A percentile compares a stretch with the other conserved stretches of the same genome.
Evolutionary conservation across 306 rosid genomes (phyloP).

Genomic region (Prunus mongolica): DNA sequence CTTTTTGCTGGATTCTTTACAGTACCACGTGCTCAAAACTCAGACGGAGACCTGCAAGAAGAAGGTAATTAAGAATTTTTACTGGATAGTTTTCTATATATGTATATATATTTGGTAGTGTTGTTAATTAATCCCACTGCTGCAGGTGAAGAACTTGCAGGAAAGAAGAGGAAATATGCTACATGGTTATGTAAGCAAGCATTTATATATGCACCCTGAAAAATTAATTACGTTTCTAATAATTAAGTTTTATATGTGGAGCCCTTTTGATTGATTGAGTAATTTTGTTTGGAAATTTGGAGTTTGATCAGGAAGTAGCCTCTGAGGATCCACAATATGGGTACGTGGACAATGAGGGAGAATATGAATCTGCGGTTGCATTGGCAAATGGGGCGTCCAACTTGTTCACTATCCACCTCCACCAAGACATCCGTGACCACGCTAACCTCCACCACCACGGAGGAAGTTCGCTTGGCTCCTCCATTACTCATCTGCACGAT

Average conservation of each 20-base stretch:
- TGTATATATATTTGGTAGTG: not conserved
- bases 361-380: constrained; percentile 46
- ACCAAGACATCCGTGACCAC: constrained; percentile 25
- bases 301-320: constrained; percentile 39
- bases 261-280: no score
- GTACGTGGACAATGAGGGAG: constrained; percentile 46
- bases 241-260: not conserved
- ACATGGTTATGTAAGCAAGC: constrained; percentile 49
- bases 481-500: constrained; percentile 28
- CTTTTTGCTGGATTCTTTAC: constrained; percentile 16
- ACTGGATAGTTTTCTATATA: not conserved
- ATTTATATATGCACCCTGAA: not conserved
- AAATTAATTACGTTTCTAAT: not conserved
- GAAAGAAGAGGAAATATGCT: constrained; percentile 34
- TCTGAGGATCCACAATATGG: constrained; percentile 61
- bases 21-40: constrained; percentile 64
- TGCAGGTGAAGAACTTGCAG: constrained; percentile 56
- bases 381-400: constrained; percentile 60
- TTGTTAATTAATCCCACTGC: not conserved
- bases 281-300: not conserved
- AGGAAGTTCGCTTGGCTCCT: constrained; percentile 20
- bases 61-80: constrained; percentile 39
- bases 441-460: constrained; percentile 30
- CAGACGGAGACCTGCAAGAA: constrained; percentile 48
- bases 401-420: constrained; percentile 45